These are phyloP conservation scores for Tephrocybe sp. DNA, from an alignment of 768 basidiomycete genomes.

Conservation along the genomic window DNA sequence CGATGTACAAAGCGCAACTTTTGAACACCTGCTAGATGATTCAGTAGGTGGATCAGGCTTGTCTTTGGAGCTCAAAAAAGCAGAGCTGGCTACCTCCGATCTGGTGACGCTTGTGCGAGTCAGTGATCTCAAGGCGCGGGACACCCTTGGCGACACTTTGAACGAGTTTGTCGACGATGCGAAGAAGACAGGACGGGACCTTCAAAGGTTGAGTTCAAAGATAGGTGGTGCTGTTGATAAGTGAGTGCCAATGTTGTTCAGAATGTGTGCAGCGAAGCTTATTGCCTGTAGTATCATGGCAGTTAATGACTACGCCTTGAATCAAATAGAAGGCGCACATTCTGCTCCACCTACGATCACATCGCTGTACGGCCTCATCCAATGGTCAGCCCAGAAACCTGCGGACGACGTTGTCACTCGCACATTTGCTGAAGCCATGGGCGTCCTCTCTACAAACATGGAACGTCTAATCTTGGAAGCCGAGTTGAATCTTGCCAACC, in stretches of 20 bases:
- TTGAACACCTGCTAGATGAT: slow-evolving; percentile 62
- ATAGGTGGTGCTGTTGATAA: slow-evolving; percentile 74
- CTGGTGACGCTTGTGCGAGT: slow-evolving; percentile 57
- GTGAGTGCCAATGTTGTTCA: slow-evolving; percentile 36
- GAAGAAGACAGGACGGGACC: slow-evolving; percentile 51
- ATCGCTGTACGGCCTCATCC: slow-evolving; percentile 35
- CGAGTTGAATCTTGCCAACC: slow-evolving; percentile 49
- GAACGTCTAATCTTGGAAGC: slow-evolving; percentile 65
- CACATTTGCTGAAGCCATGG: slow-evolving; percentile 65
- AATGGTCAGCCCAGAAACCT: slow-evolving; percentile 31
- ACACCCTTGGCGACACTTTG: slow-evolving; percentile 52
- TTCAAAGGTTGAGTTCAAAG: slow-evolving; percentile 62
- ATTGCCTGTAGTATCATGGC: slow-evolving; percentile 57
- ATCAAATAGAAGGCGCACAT: slow-evolving; percentile 46
- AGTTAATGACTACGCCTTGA: slow-evolving; percentile 68
- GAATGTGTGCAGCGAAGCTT: neutral
- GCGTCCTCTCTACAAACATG: slow-evolving; percentile 49
- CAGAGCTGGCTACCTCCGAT: slow-evolving; percentile 75
- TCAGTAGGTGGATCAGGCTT: slow-evolving; percentile 56
- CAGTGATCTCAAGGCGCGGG: slow-evolving; percentile 61
- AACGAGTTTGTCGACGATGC: slow-evolving; percentile 58
- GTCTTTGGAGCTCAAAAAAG: slow-evolving; percentile 68
- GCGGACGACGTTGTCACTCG: slow-evolving; percentile 43
- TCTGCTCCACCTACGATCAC: slow-evolving; percentile 30
- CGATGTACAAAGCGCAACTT: slow-evolving; percentile 56